Evolutionary conservation across 2,329 filamentous ascomycete species (phyloP).

Genomic region (Huntiella omanensis): DNA sequence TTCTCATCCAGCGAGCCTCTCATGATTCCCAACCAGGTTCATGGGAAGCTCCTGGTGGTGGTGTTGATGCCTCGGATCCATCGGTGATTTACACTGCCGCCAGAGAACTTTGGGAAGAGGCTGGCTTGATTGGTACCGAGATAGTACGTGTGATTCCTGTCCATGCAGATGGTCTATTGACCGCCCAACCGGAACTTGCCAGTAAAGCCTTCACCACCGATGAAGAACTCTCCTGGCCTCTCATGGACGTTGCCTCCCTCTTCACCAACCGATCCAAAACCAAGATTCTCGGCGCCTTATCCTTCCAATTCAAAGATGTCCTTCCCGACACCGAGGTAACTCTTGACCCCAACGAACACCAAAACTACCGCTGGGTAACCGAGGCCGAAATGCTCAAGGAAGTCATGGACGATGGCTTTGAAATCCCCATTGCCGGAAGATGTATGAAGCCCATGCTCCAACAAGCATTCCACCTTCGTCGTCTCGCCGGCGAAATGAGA

Average conservation of each 20-base stretch:
- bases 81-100: conserved; percentile 25
- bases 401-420: conserved; percentile 15
- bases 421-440: conserved; percentile 18
- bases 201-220: conserved; percentile 1
- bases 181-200: conserved; percentile 1
- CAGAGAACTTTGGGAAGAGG: conserved; percentile 30
- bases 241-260: conserved; percentile 4
- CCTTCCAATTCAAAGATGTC: conserved; percentile 21
- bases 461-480: conserved; percentile 9
- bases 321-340: conserved; percentile 14
- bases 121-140: conserved; percentile 20
- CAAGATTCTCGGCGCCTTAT: conserved; percentile 17
- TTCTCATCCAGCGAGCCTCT: conserved; percentile 27
- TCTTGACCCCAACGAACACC: conserved; percentile 24
- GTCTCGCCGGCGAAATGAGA: conserved; percentile 6
- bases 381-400: conserved; percentile 20
- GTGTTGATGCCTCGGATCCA: conserved; percentile 22
- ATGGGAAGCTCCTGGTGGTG: conserved; percentile 33
- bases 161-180: conserved; percentile 12
- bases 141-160: conserved; percentile 18
- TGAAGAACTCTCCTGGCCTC: conserved; percentile 3
- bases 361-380: conserved; percentile 22
- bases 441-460: conserved; percentile 10
- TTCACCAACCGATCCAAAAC: conserved; percentile 20
- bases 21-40: conserved; percentile 25